Evolutionary conservation across 768 basidiomycete genomes (phyloP).

Genomic region (Chalciporus piperatus): DNA sequence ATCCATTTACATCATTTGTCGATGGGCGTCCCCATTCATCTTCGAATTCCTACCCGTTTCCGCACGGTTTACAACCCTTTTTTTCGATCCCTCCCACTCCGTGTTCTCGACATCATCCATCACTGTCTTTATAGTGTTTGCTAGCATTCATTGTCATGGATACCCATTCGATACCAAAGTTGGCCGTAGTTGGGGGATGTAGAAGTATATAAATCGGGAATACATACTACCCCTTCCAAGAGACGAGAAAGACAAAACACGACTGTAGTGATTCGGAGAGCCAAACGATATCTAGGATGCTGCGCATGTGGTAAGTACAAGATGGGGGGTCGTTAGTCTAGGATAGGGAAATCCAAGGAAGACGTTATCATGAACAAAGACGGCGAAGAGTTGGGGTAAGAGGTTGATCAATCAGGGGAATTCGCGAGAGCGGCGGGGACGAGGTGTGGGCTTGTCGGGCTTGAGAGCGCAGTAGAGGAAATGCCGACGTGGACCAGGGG

Average conservation of each 20-base stretch:
- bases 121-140: constrained; percentile 1
- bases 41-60: background rate
- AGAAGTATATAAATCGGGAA: constrained; percentile 17
- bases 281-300: background rate
- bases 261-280: background rate
- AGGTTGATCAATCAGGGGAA: constrained; percentile 13
- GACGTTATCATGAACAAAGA: background rate
- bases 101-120: background rate
- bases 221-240: constrained; percentile 15
- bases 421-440: constrained; percentile 46
- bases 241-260: background rate
- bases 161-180: constrained; percentile 12
- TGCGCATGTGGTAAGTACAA: background rate
- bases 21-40: background rate
- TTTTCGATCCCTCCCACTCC: no score
- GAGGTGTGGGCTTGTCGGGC: constrained; percentile 47
- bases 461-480: constrained; percentile 81
- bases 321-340: background rate
- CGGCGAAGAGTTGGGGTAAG: background rate
- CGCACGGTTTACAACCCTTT: no score
- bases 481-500: constrained; percentile 74
- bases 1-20: background rate
- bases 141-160: constrained; percentile 15
- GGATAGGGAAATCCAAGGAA: no score
- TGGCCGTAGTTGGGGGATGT: constrained; percentile 1